These are phyloP conservation scores for Leucogyrophana mollusca DNA, from an alignment of 768 basidiomycete genomes.

Conservation along the genomic window DNA sequence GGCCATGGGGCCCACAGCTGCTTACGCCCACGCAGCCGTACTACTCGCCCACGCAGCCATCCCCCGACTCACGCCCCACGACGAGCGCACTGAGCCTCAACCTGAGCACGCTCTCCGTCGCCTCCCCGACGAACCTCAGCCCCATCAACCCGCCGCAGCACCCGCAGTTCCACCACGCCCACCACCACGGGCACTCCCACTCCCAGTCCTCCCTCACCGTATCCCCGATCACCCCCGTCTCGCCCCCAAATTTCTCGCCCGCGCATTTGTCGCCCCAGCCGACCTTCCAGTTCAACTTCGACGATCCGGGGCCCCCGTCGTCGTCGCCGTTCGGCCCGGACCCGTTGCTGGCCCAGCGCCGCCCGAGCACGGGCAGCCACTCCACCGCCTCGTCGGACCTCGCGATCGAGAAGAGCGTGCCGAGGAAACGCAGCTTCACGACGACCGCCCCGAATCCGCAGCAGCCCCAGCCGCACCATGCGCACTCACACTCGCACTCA, in stretches of 20 bases:
- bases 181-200: constrained; percentile 18
- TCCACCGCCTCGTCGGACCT: constrained; percentile 47
- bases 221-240: constrained; percentile 59
- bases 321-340: constrained; percentile 32
- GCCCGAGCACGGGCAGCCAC: constrained; percentile 38
- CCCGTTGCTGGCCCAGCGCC: constrained; percentile 28
- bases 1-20: too few species aligned
- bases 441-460: constrained; percentile 39
- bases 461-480: constrained; percentile 13
- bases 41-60: too few species aligned
- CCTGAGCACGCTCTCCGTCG: constrained; percentile 61
- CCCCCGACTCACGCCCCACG: constrained; percentile 17
- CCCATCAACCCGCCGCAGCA: constrained; percentile 55
- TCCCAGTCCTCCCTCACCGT: constrained; percentile 30
- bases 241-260: constrained; percentile 44
- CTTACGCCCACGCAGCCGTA: too few species aligned
- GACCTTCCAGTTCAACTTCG: constrained; percentile 53
- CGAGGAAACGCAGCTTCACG: constrained; percentile 68
- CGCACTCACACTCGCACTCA: constrained; percentile 26
- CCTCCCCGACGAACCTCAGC: constrained; percentile 65
- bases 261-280: constrained; percentile 42
- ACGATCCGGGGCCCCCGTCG: constrained; percentile 28
- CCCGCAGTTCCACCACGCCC: constrained; percentile 31
- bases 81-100: constrained; percentile 61
- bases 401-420: constrained; percentile 48